phyloP scores from a whole-genome alignment of 768 basidiomycete species.

The Serendipita sp. region DNA sequence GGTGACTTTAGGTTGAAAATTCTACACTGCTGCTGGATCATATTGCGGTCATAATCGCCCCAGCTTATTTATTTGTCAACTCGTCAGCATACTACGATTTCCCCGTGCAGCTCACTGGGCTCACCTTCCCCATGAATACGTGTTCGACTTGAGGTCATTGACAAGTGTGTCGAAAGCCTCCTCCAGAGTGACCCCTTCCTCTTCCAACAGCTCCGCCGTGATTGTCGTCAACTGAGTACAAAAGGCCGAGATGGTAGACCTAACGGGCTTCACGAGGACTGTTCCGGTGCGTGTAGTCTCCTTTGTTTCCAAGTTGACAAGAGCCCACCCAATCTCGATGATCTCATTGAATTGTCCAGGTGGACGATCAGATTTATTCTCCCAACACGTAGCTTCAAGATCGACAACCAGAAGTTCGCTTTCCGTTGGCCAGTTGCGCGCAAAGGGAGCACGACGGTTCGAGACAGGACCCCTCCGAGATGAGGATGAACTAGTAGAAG shows the following conservation, averaged over 20 bases:
- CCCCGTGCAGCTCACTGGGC: too few relatives aligned
- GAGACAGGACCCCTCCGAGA: not conserved
- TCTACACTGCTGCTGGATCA: not conserved
- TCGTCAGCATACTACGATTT: not conserved
- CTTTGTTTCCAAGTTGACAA: not conserved
- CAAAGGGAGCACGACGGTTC: not conserved
- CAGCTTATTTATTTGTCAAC: not conserved
- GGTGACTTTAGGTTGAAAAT: not conserved
- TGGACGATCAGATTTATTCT: not conserved
- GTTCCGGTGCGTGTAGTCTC: not conserved
- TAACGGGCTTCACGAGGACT: not conserved
- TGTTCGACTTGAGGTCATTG: not conserved
- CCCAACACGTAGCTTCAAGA: constrained; percentile 1
- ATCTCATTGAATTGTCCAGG: not conserved
- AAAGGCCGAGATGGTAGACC: not conserved
- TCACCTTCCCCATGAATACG: not conserved
- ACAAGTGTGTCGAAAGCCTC: not conserved
- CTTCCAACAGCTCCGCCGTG: not conserved
- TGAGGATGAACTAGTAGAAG: not conserved
- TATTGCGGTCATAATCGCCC: not conserved
- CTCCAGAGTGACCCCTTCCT: not conserved
- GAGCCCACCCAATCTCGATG: constrained; percentile 1
- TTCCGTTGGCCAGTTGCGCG: not conserved
- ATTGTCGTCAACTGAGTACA: constrained; percentile 4
- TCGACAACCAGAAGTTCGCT: not conserved